Conservation (phyloP, 2,329 filamentous ascomycete genomes). For the Scytalidium lignicola region DNA sequence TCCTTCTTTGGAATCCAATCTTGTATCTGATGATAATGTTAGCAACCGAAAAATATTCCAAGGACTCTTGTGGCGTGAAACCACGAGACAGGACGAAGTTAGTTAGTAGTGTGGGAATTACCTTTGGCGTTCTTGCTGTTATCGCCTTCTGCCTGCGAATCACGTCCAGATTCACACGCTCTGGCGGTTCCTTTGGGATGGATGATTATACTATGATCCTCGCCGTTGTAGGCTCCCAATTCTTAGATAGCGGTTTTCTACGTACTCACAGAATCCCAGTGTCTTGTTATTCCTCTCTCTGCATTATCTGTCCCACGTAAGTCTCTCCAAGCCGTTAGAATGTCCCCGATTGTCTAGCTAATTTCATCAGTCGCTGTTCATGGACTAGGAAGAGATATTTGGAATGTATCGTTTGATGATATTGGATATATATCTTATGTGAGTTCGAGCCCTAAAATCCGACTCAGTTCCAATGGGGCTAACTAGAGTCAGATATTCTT, state of each 20-base stretch:
- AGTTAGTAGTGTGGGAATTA: background rate
- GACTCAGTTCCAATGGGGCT: background rate
- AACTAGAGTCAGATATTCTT: constrained; percentile 1
- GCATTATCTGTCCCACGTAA: background rate
- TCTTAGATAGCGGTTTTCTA: background rate
- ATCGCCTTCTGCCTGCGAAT: constrained; percentile 1
- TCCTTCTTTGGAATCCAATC: background rate
- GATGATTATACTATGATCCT: constrained; percentile 2
- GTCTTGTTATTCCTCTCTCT: background rate
- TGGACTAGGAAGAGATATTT: background rate
- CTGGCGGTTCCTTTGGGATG: background rate
- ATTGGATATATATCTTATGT: background rate
- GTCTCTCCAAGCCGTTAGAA: background rate
- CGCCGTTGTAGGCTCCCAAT: constrained; percentile 1
- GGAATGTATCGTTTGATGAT: background rate
- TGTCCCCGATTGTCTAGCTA: background rate
- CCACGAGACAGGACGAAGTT: background rate
- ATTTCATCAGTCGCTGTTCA: background rate
- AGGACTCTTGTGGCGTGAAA: constrained; percentile 1
- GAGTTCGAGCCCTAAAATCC: background rate
- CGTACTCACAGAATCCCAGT: background rate
- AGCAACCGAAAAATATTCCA: constrained; percentile 1
- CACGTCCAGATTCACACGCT: background rate
- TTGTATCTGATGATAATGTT: no score
- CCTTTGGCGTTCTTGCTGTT: constrained; percentile 1